A percentile compares a stretch with the other conserved stretches of the same genome.
These are phyloP conservation scores for Phytophthora europaea DNA, from an alignment of 352 stramenopile genomes.

Conservation along the genomic window DNA sequence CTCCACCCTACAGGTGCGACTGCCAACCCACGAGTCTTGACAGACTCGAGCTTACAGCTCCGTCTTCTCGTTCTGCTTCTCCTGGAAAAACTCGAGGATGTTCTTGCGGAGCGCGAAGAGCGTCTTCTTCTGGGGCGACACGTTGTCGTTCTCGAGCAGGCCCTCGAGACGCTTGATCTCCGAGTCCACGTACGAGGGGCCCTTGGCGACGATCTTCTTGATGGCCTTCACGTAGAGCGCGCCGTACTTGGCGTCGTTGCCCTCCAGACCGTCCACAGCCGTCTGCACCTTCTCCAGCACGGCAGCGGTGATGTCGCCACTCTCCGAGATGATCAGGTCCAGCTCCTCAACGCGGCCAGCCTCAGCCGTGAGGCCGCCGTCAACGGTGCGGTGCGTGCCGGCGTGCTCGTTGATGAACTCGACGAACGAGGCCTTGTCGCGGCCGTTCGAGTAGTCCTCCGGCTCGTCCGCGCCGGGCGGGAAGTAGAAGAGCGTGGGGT, in stretches of 20 bases:
- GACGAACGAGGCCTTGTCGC: slow-evolving; percentile 89
- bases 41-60: slow-evolving; percentile 40
- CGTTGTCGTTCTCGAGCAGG: slow-evolving; percentile 85
- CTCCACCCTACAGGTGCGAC: slow-evolving; percentile 17
- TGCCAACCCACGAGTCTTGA: slow-evolving; percentile 6
- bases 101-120: slow-evolving; percentile 92
- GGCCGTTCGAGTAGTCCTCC: slow-evolving; percentile 87
- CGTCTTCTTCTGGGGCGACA: slow-evolving; percentile 90
- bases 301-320: slow-evolving; percentile 69
- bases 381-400: slow-evolving; percentile 81
- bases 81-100: slow-evolving; percentile 84
- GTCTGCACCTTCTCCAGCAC: slow-evolving; percentile 82
- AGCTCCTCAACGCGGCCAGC: slow-evolving; percentile 88
- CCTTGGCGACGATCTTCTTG: slow-evolving; percentile 93
- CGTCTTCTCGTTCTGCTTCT: slow-evolving; percentile 55
- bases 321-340: slow-evolving; percentile 85
- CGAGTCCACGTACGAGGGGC: slow-evolving; percentile 79
- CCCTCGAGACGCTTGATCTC: slow-evolving; percentile 88
- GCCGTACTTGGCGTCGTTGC: slow-evolving; percentile 77
- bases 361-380: slow-evolving; percentile 75
- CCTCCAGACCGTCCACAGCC: slow-evolving; percentile 75
- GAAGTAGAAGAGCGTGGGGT: slow-evolving; percentile 95
- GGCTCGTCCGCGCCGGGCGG: slow-evolving; percentile 77
- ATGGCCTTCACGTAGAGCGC: slow-evolving; percentile 92
- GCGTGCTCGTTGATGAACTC: slow-evolving; percentile 94